Evolutionary conservation across 345 rosid genomes (phyloP).

Genomic region (Limnanthes douglasii): DNA sequence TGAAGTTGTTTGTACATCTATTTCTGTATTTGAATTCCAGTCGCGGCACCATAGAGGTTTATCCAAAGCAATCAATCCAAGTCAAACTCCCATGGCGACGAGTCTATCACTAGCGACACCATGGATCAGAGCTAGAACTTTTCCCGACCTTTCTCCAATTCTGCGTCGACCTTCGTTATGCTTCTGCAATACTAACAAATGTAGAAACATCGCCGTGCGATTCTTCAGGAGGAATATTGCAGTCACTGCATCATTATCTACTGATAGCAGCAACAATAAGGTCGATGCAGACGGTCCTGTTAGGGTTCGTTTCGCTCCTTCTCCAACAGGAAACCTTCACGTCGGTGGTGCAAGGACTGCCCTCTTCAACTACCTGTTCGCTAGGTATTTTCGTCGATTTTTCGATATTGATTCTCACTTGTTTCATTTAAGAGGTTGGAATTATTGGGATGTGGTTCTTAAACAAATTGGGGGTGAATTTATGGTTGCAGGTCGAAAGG

Average conservation of each 20-base stretch:
- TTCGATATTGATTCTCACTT: not conserved
- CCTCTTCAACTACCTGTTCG: slow-evolving; percentile 85
- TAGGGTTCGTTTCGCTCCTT: slow-evolving; percentile 94
- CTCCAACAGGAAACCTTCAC: slow-evolving; percentile 92
- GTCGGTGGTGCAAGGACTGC: slow-evolving; percentile 99
- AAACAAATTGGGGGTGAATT: too few species aligned
- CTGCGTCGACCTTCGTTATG: slow-evolving; percentile 5
- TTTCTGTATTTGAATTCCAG: too few species aligned
- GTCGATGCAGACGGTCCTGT: slow-evolving; percentile 19
- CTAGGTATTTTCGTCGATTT: slow-evolving; percentile 28
- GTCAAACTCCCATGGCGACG: too few species aligned
- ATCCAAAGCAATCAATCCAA: too few species aligned
- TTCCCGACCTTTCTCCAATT: slow-evolving; percentile 21
- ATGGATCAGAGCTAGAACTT: slow-evolving; percentile 21
- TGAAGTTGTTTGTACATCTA: too few species aligned
- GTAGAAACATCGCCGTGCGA: not conserved
- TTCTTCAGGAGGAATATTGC: slow-evolving; percentile 11
- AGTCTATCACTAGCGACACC: slow-evolving; percentile 17
- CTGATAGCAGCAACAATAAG: not conserved
- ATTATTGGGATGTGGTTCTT: too few species aligned
- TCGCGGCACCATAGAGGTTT: too few species aligned
- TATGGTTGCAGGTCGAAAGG: slow-evolving; percentile 55
- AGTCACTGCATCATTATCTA: slow-evolving; percentile 15
- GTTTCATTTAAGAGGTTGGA: not conserved
- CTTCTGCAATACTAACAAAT: not conserved